Evolutionary conservation across 257 asterid species (phyloP).

Genomic region (Solanum tarijense): DNA sequence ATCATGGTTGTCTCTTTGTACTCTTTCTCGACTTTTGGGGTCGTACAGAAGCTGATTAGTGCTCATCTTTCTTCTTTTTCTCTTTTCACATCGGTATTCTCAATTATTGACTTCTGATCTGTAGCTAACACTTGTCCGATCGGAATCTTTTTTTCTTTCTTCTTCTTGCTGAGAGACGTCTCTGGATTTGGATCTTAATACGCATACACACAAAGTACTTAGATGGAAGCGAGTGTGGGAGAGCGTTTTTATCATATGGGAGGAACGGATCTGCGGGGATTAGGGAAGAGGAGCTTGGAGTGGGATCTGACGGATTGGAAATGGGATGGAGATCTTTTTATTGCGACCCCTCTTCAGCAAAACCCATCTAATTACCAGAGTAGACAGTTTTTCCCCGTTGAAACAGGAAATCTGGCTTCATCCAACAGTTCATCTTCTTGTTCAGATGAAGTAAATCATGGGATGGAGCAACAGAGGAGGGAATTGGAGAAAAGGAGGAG

Average conservation of each 20-base stretch:
- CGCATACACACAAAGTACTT: not conserved
- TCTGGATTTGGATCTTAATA: not conserved
- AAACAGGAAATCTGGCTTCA: conserved; percentile 15
- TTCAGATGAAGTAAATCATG: conserved; percentile 41
- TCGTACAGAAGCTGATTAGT: conserved; percentile 15
- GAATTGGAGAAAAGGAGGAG: conserved; percentile 56
- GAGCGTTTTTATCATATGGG: conserved; percentile 27
- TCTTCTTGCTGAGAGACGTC: not conserved
- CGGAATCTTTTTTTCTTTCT: not conserved
- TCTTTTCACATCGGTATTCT: not conserved
- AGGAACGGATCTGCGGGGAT: conserved; percentile 25
- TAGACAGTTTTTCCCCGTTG: conserved; percentile 39
- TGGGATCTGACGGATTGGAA: conserved; percentile 75
- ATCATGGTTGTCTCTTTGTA: conserved; percentile 14
- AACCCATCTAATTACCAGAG: conserved; percentile 18
- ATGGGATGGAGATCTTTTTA: conserved; percentile 76
- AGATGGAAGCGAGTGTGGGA: conserved; percentile 42
- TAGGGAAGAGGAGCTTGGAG: conserved; percentile 33
- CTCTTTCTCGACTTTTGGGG: conserved; percentile 20
- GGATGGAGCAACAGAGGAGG: conserved; percentile 7
- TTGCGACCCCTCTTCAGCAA: conserved; percentile 43
- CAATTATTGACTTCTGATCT: conserved; percentile 12
- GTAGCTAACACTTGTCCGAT: not conserved
- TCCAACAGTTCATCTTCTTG: conserved; percentile 50
- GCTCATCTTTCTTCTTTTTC: not conserved